Base-by-base conservation (phyloP, 768 basidiomycete species). In the Lentinula aciculospora region DNA sequence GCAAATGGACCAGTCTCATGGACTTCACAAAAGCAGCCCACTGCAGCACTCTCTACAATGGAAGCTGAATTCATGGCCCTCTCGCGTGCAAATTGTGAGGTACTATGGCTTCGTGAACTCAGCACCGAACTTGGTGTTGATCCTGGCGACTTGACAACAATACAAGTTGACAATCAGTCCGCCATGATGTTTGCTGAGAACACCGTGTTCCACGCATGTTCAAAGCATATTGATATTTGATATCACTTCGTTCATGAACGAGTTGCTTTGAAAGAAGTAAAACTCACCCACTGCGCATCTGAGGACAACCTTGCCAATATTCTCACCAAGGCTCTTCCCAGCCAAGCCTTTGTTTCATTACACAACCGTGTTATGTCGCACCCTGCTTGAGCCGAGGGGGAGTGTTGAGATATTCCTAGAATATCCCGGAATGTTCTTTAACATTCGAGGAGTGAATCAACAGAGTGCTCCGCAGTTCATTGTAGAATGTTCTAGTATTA, bases 31-130 rank as follows among this genome's bases (percentile, higher is more conserved):
- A 67, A 72, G 47, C 81, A 83, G 62, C 44, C 58, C 1, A 67
- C 68, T 1, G 66, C 78, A 23, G 64, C 79, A 0, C 61, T 68
- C 0, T 81, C 76, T 0, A 76, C 72, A 0, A 68, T 67, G 3
- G 75, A 81, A 60, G 73, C 76, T 0, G 78, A 81, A 66, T 80
- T 76, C 62, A 67, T 77, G 13, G 75, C 75, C 0, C 32, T 31
- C 48, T 6, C 7, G 4, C 6, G 17, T 12, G 71, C 71, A 0
- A 51, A 67, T 0, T 65, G 71, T 49, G 68, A 79, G 59, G 68
- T 65, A 1, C 13, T 76, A 2, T 80, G 77, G 76, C 56, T 72
- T 4, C 60, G 58, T 0, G 46, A 49, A 0, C 60, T 71, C 10
- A 25, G 69, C 6, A 4, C 46, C 0, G 65, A 68, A 54, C 59